These are phyloP conservation scores for Rubus idaeus DNA, from an alignment of 306 rosid species.

Conservation along the genomic window DNA sequence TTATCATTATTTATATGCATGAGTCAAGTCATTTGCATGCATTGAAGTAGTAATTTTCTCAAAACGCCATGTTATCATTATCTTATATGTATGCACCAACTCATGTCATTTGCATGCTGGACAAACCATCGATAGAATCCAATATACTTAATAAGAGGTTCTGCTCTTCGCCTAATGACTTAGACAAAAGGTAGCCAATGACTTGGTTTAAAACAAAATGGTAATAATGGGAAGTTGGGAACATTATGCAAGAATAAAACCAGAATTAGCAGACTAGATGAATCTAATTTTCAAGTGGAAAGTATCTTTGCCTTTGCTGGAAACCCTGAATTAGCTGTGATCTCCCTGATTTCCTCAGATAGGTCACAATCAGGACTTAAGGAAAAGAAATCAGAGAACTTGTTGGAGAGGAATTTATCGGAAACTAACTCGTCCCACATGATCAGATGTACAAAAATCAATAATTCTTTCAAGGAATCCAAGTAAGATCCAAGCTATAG, in stretches of 20 bases:
- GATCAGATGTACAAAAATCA: neutral
- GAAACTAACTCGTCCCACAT: slow-evolving; percentile 69
- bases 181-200: neutral
- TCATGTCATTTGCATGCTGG: neutral
- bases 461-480: neutral
- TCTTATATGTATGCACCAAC: neutral
- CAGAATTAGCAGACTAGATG: slow-evolving; percentile 3
- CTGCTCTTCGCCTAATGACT: neutral
- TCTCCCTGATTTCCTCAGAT: slow-evolving; percentile 51
- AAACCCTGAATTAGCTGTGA: slow-evolving; percentile 45
- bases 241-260: slow-evolving; percentile 8
- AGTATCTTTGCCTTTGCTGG: slow-evolving; percentile 44
- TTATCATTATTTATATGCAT: no score
- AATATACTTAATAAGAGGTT: neutral
- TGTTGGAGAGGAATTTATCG: slow-evolving; percentile 45
- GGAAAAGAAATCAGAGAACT: slow-evolving; percentile 49
- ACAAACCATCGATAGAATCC: no score
- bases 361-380: slow-evolving; percentile 50
- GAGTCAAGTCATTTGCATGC: neutral
- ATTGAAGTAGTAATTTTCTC: neutral
- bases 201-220: neutral
- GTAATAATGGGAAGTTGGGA: slow-evolving; percentile 14
- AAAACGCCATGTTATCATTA: neutral
- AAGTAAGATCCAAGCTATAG: neutral
- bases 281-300: neutral